Base-by-base conservation (phyloP, 2,329 filamentous ascomycete species). In the Trichoderma brevicompactum region DNA sequence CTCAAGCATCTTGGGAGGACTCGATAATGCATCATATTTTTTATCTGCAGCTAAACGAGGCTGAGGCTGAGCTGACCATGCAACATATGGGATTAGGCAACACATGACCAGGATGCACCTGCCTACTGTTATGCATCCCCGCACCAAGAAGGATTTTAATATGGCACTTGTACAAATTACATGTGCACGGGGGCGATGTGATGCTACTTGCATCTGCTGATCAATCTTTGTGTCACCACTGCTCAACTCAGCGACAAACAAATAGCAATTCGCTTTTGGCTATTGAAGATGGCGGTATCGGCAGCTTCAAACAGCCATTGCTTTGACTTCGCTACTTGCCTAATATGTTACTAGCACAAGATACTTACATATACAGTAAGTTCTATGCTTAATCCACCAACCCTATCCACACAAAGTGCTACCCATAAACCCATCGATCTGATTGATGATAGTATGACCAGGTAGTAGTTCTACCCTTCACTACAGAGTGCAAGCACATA, bases 71-170 rank as follows among this genome's bases (percentile, higher is more conserved):
- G 44, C 56, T 48, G 44, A 49, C 36, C 44, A 38, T 60, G 56
- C 56, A 60, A 48, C 6, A 40, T 5, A 48, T 34, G 43, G 23
- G 23, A 28, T 28, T 32, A 15, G 41, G 32, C 44, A 60, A 60
- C 56, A 50, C 56, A 50, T 60, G 56, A 60, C 56, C 56, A 38
- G 44, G 28, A 36, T 58, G 36, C 53, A 56, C 40, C 38, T 50
- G 44, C 34, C 17, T 56, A 56, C 36, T 49, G 6, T 32, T 28
- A 23, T 60, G 44, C 44, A 60, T 50, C 32, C 23, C 56, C 56
- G 36, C 44, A 40, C 13, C 36, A 7, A 40, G 23, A 19, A 43
- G 41, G 41, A 56, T 34, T 23, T 41, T 23, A 28, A 41, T 36
- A 38, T 17, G 38, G n/a, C 34, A 53, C 34, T 53, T 53, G 50